Base-by-base conservation (phyloP, 176 grass and related monocot species). In the Aechmea fasciata region DNA sequence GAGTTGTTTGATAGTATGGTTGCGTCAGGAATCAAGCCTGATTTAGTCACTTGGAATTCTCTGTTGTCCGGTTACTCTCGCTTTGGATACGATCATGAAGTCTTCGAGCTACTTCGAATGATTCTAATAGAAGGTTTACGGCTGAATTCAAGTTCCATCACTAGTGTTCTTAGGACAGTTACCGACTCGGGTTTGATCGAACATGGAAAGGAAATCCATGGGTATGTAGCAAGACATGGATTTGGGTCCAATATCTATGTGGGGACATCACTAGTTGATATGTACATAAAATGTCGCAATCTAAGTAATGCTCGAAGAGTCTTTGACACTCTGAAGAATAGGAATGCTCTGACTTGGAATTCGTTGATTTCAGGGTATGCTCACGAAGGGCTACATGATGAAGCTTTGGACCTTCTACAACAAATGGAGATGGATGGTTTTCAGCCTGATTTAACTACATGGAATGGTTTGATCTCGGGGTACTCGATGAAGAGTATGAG, bases 401-500 rank as follows among this genome's bases (percentile, higher is more conserved):
- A 54, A 66, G 84, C 91, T 0, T 41, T 96, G 57, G 71, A 83
- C 49, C 84, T 96, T 7, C 64, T 96, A 47, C 76, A 84, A 26
- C 15, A 72, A 33, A 96, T 90, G 91, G 83, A 90, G 79, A 69
- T 51, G 71, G 76, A 81, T 68, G 72, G 84, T 28, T 63, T 85
- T 3, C 69, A 83, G 65, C 87, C 91, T 3, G 77, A 96, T 85
- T 52, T 90, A 54, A 78, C 87, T 79, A 90, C 87, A 72, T 96
- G 91, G 91, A 96, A 96, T 65, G 79, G 83, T 12, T 79, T 96
- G 63, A 90, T 90, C 78, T 85, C 84, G 5, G 91, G 87, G 9
- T 96, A 87, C 48, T 67, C 91, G 5, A 81, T 81, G 51, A 79
- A 81, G 26, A 79, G 91, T 13, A 61, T 61, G 57, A 85, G 79